Evolutionary conservation across 768 basidiomycete genomes (phyloP).

Genomic region (Megacollybia marginata): DNA sequence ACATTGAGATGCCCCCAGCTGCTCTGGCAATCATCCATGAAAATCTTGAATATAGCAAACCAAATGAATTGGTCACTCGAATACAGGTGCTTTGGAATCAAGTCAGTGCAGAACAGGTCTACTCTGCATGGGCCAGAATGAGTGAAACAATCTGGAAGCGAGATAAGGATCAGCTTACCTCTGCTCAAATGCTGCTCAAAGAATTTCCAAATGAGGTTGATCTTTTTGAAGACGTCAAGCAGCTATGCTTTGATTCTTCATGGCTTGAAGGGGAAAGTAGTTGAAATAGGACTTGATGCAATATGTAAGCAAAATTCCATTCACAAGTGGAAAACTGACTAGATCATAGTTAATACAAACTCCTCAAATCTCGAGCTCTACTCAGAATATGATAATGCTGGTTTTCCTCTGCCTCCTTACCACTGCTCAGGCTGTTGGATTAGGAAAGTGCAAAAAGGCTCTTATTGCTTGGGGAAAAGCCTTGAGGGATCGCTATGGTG

Average conservation of each 20-base stretch:
- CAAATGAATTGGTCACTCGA: slow-evolving; percentile 19
- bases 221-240: slow-evolving; percentile 13
- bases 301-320: slow-evolving; percentile 9
- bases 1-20: no score
- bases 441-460: slow-evolving; percentile 1
- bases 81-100: slow-evolving; percentile 24
- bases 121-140: slow-evolving; percentile 18
- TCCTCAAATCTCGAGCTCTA: background rate
- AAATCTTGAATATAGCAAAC: slow-evolving; percentile 18
- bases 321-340: slow-evolving; percentile 2
- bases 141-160: slow-evolving; percentile 18
- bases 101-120: slow-evolving; percentile 15
- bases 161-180: slow-evolving; percentile 15
- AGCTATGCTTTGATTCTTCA: slow-evolving; percentile 15
- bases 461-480: slow-evolving; percentile 4
- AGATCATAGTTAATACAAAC: slow-evolving; percentile 5
- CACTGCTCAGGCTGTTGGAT: background rate
- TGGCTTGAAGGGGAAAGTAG: slow-evolving; percentile 9
- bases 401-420: background rate
- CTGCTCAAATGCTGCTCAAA: slow-evolving; percentile 14
- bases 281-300: slow-evolving; percentile 1
- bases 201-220: slow-evolving; percentile 12
- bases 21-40: no score
- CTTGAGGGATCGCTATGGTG: slow-evolving; percentile 2
- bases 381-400: background rate